Percentiles rank a stretch among this genome's conserved stretches.
Conservation (phyloP, 2,329 filamentous ascomycete species). For the Talaromyces sp. region DNA sequence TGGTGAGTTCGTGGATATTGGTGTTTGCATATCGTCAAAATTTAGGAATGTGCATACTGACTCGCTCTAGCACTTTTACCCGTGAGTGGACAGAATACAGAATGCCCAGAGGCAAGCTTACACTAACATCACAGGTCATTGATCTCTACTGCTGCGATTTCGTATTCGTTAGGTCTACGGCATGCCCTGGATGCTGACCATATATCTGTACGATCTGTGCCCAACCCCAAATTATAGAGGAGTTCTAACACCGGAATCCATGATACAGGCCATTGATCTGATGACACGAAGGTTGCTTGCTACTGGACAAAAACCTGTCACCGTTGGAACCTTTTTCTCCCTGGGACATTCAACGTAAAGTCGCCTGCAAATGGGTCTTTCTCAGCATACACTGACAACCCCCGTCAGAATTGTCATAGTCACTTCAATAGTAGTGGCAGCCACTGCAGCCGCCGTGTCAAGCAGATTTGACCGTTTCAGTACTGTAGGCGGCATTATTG, state of each 20-base stretch:
- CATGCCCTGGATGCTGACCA: constrained; percentile 99
- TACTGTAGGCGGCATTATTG: constrained; percentile 78
- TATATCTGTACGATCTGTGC: constrained; percentile 48
- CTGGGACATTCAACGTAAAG: constrained; percentile 76
- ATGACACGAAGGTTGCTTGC: constrained; percentile 89
- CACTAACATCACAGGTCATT: constrained; percentile 44
- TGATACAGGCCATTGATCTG: constrained; percentile 70
- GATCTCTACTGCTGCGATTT: constrained; percentile 72
- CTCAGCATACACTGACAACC: neutral
- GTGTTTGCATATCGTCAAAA: neutral
- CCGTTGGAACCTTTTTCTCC: constrained; percentile 91
- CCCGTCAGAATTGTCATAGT: constrained; percentile 65
- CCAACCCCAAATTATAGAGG: neutral
- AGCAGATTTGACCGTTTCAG: constrained; percentile 75
- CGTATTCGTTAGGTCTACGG: constrained; percentile 82
- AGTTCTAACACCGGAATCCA: neutral
- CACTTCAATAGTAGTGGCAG: constrained; percentile 86
- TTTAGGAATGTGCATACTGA: constrained; percentile 3
- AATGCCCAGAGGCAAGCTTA: neutral
- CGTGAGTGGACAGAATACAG: constrained; percentile 22
- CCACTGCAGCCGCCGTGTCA: constrained; percentile 76
- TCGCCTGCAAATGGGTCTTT: neutral
- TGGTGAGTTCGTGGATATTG: constrained; percentile 37
- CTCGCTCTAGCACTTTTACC: constrained; percentile 26
- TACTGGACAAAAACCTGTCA: constrained; percentile 76